Base-by-base conservation (phyloP, 2,329 filamentous ascomycete genomes). In the Pyricularia pennisetigena region DNA sequence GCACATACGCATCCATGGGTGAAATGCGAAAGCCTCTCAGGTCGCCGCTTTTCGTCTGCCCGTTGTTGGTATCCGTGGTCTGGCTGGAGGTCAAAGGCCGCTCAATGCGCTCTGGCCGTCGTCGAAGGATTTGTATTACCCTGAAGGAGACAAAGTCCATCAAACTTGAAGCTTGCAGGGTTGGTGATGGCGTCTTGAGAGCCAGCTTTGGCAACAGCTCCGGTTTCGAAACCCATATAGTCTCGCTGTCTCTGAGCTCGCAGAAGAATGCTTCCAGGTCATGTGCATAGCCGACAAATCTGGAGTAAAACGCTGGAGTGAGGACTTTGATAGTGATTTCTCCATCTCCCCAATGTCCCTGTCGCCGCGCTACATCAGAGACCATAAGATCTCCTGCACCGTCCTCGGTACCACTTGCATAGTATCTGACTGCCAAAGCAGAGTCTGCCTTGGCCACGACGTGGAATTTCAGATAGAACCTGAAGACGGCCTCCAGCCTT, bases 221-320 rank as follows among this genome's bases (percentile, higher is more conserved):
- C 0, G 85, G 83, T 14, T 81, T 81, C 6, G 87, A 86, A 10
- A 89, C 76, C 78, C 80, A 83, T 8, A 89, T 74, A 0, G 88
- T 91, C 57, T 80, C 78, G 71, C 83, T 89, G 69, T 87, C 86
- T 63, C 84, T 75, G 73, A 86, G 74, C 73, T 91, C 88, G 69
- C 82, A 82, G 68, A 88, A 85, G 32, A 91, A 78, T 0, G 86
- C 87, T 71, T 89, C 86, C 23, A 86, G 81, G 26, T 86, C 85
- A 72, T 89, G 82, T 0, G 84, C 80, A 73, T 91, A 90, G 70
- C 85, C 82, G 0, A 88, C 81, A 65, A 91, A 87, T 30, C 88
- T 83, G 14, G 85, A 82, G 78, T 92, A 92, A 73, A 92, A 92
- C 0, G 79, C 80, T 0, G 90, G 89, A 0, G 86, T 89, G 24